Evolutionary conservation across 1,139 yeast genomes (phyloP).

Genomic region (Barnettozyma hawaiiensis): DNA sequence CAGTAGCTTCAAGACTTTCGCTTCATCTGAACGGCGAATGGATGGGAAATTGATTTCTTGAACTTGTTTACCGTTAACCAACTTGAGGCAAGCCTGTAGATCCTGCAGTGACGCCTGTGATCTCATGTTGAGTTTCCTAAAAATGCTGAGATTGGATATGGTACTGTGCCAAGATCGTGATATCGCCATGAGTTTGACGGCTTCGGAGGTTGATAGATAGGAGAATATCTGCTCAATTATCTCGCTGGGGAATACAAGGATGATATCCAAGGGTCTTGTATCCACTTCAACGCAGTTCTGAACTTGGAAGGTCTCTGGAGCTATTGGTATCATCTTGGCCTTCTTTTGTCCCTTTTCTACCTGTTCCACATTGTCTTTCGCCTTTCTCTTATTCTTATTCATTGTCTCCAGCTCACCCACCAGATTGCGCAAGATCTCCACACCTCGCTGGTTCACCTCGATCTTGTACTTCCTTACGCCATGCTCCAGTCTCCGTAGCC

Average conservation of each 20-base stretch:
- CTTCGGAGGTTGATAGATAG: constrained; percentile 8
- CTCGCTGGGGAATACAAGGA: constrained; percentile 17
- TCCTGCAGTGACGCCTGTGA: constrained; percentile 13
- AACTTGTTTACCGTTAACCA: constrained; percentile 12
- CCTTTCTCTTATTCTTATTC: neutral
- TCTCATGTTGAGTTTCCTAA: constrained; percentile 12
- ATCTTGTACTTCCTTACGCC: constrained; percentile 23
- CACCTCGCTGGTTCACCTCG: constrained; percentile 18
- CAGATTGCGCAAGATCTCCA: constrained; percentile 17
- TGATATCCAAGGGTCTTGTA: constrained; percentile 32
- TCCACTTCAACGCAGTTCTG: neutral
- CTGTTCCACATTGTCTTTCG: neutral
- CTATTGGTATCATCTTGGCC: neutral
- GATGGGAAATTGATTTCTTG: constrained; percentile 9
- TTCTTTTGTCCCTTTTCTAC: neutral
- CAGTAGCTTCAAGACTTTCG: constrained; percentile 13
- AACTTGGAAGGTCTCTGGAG: neutral
- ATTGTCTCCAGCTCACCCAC: constrained; percentile 2
- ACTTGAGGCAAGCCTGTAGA: constrained; percentile 14
- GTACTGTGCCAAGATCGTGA: constrained; percentile 17
- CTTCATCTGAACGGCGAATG: constrained; percentile 19
- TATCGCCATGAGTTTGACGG: constrained; percentile 12
- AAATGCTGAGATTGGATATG: constrained; percentile 14
- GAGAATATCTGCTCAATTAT: constrained; percentile 12
- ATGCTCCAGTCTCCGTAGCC: constrained; percentile 29